These are phyloP conservation scores for Aspergillus candidus DNA, from an alignment of 2,329 filamentous ascomycete genomes.

Conservation along the genomic window DNA sequence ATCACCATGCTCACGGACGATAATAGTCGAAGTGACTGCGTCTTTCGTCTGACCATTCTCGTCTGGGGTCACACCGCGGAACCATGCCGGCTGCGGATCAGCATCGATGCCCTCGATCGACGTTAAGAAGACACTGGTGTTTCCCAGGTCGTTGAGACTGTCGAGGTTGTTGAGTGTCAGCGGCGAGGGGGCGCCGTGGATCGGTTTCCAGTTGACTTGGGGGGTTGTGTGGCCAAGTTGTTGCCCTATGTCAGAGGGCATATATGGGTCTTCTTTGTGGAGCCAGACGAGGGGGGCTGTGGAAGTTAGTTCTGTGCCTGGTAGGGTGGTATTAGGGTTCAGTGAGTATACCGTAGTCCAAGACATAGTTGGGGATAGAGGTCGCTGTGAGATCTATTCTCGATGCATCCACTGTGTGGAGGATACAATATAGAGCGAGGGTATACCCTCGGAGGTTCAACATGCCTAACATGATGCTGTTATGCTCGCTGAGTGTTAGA, in stretches of 20 bases:
- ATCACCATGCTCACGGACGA: conserved; percentile 53
- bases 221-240: conserved; percentile 45
- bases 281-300: conserved; percentile 49
- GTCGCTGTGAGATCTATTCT: conserved; percentile 7
- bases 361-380: conserved; percentile 39
- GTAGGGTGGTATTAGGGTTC: too few relatives aligned
- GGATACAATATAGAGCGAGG: not conserved
- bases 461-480: too few relatives aligned
- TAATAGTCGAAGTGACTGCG: conserved; percentile 48
- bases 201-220: conserved; percentile 36
- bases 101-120: conserved; percentile 44
- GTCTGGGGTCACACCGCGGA: conserved; percentile 51
- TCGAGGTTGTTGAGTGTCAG: conserved; percentile 46
- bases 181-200: conserved; percentile 34
- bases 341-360: conserved; percentile 38
- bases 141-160: conserved; percentile 41
- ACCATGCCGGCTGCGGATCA: conserved; percentile 39
- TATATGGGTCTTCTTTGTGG: conserved; percentile 44
- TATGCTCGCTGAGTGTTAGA: too few relatives aligned
- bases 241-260: conserved; percentile 44
- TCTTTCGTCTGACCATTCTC: conserved; percentile 45
- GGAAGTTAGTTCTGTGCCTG: too few relatives aligned
- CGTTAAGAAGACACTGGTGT: conserved; percentile 45
- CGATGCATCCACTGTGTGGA: not conserved
- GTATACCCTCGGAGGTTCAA: too few relatives aligned